Conservation (phyloP, 139 green algal species). For the Closterium sp. region DNA sequence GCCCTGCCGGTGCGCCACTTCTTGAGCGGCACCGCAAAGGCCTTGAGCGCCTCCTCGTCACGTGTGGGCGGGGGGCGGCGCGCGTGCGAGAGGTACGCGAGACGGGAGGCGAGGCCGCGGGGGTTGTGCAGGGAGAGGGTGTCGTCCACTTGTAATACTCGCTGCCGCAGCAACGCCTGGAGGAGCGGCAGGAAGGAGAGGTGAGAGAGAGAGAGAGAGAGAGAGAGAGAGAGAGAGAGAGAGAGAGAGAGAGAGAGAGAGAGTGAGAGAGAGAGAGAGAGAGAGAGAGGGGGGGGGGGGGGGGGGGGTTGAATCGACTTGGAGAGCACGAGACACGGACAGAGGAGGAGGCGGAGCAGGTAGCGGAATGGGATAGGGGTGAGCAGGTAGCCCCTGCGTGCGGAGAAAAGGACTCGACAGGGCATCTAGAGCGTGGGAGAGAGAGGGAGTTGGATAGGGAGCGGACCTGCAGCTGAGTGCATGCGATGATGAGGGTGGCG, state of each 20-base stretch:
- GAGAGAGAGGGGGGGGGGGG: too few relatives aligned
- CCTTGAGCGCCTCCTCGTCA: background rate
- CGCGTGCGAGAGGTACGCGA: background rate
- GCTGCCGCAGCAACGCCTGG: background rate
- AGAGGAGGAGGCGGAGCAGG: too few relatives aligned
- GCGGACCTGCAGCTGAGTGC: background rate
- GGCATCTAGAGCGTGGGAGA: background rate
- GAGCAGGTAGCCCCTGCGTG: too few relatives aligned
- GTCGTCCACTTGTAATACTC: background rate
- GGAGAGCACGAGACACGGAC: too few relatives aligned
- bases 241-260: too few relatives aligned
- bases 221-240: background rate
- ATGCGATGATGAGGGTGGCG: constrained; percentile 1
- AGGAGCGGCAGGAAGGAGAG: too few relatives aligned
- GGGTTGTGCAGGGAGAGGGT: background rate
- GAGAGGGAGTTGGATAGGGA: background rate
- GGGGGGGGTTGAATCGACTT: too few relatives aligned
- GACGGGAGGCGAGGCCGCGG: background rate
- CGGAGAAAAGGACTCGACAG: too few relatives aligned
- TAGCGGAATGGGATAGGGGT: too few relatives aligned
- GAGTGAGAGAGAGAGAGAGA: too few relatives aligned
- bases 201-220: background rate
- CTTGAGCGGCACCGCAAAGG: background rate
- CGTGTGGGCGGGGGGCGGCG: background rate
- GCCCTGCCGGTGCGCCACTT: constrained; percentile 5